Conservation (phyloP, 2,329 filamentous ascomycete genomes). For the Fusarium cicatricum region DNA sequence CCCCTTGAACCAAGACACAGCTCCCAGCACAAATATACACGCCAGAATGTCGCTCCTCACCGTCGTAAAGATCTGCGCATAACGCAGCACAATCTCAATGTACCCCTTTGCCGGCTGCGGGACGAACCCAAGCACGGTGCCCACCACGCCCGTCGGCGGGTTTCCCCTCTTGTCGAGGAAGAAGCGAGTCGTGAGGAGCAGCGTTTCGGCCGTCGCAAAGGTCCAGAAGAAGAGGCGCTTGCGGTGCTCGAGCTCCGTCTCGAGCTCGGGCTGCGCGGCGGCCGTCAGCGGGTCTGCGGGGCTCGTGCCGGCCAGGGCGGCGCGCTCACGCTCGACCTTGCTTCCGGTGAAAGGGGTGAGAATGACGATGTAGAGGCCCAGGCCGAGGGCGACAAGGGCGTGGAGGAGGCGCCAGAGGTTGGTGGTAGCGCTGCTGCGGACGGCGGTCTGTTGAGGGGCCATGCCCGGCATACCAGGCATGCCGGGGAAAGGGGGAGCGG, state of each 20-base stretch:
- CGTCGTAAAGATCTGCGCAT: conserved; percentile 75
- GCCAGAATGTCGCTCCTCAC: conserved; percentile 78
- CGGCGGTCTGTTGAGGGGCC: conserved; percentile 44
- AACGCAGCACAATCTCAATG: conserved; percentile 67
- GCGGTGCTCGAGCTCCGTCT: conserved; percentile 45
- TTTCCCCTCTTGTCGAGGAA: conserved; percentile 70
- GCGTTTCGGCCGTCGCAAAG: conserved; percentile 80
- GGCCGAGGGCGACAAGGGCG: conserved; percentile 72
- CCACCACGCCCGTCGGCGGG: conserved; percentile 68
- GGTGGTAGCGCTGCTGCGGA: conserved; percentile 46
- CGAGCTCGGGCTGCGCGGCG: conserved; percentile 38
- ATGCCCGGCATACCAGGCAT: conserved; percentile 44
- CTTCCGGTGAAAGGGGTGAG: conserved; percentile 75
- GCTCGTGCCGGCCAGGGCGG: conserved; percentile 40
- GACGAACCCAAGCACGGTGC: conserved; percentile 69
- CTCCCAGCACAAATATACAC: conserved; percentile 78
- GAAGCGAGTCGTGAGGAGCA: conserved; percentile 75
- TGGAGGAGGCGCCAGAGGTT: conserved; percentile 78
- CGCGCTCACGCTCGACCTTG: conserved; percentile 64
- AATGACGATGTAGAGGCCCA: conserved; percentile 75
- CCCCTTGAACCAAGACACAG: conserved; percentile 55
- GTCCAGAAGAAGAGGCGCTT: conserved; percentile 72
- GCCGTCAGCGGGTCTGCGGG: conserved; percentile 34
- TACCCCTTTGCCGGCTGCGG: conserved; percentile 71
- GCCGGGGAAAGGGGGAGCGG: conserved; percentile 47